These are phyloP conservation scores for Clathrus columnatus DNA, from an alignment of 768 basidiomycete species.

Conservation along the genomic window DNA sequence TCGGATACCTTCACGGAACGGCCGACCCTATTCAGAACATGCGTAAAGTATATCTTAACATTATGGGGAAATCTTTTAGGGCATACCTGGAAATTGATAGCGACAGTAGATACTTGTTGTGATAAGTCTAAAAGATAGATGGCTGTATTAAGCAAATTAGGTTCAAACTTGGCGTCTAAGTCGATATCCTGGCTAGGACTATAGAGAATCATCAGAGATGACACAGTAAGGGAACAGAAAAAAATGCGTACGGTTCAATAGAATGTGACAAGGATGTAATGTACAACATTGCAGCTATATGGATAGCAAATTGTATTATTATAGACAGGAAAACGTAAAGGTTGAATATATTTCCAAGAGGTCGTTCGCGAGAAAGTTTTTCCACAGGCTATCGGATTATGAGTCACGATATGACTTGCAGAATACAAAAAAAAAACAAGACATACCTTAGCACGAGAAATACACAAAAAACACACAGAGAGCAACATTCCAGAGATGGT, in stretches of 20 bases:
- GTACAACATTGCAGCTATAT: conserved; percentile 85
- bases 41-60: too few species aligned
- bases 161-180: conserved; percentile 94
- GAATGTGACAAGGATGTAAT: conserved; percentile 80
- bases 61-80: neutral
- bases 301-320: conserved; percentile 85
- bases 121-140: conserved; percentile 93
- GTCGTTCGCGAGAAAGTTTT: conserved; percentile 87
- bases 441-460: conserved; percentile 89
- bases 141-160: conserved; percentile 89
- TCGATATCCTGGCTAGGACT: conserved; percentile 68
- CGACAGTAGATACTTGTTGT: conserved; percentile 97
- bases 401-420: neutral
- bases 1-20: conserved; percentile 95
- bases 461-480: conserved; percentile 98
- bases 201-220: conserved; percentile 11
- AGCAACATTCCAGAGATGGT: conserved; percentile 95
- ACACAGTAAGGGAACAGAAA: conserved; percentile 11
- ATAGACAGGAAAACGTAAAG: conserved; percentile 91
- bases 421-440: neutral
- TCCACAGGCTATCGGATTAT: conserved; percentile 70
- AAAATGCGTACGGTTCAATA: conserved; percentile 59
- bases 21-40: conserved; percentile 58
- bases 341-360: conserved; percentile 94
- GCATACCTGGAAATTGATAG: conserved; percentile 89